These are phyloP conservation scores for Trametes maxima DNA, from an alignment of 768 basidiomycete species.

Conservation along the genomic window DNA sequence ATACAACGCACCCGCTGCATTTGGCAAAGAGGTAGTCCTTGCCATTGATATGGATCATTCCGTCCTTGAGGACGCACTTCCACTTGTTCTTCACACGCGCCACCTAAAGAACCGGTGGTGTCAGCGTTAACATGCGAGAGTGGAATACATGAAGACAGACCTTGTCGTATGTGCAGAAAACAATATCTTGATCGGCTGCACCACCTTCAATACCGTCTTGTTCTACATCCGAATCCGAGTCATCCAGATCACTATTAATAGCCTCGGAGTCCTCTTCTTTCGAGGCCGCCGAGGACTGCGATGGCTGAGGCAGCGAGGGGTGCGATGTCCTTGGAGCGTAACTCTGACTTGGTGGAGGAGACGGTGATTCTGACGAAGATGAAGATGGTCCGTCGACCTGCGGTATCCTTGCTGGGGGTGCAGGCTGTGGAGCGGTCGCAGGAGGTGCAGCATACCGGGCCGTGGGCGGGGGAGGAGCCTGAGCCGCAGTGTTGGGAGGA, in stretches of 20 bases:
- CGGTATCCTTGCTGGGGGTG: constrained; percentile 49
- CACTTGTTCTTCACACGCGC: constrained; percentile 99
- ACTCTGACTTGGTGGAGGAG: constrained; percentile 59
- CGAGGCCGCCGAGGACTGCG: constrained; percentile 41
- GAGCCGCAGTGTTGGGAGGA: constrained; percentile 13
- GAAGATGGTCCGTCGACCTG: constrained; percentile 78
- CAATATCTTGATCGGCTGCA: constrained; percentile 78
- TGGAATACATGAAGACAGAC: constrained; percentile 43
- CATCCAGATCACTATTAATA: constrained; percentile 96
- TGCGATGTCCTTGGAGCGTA: constrained; percentile 75
- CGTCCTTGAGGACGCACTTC: constrained; percentile 98
- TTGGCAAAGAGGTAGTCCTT: constrained; percentile 97
- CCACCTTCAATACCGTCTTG: constrained; percentile 81
- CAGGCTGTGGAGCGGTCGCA: not conserved
- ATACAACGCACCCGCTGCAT: constrained; percentile 77
- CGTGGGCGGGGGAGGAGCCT: constrained; percentile 25
- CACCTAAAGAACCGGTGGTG: constrained; percentile 54
- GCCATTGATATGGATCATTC: constrained; percentile 96
- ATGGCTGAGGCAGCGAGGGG: constrained; percentile 72
- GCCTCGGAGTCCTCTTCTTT: constrained; percentile 68
- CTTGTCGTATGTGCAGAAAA: constrained; percentile 99
- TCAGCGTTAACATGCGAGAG: constrained; percentile 8
- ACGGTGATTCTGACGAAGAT: constrained; percentile 70
- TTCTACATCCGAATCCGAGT: constrained; percentile 87
- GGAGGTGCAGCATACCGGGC: constrained; percentile 25